phyloP scores from a whole-genome alignment of 1,284 basidiomycete genomes.

The Vanrija sp. region DNA sequence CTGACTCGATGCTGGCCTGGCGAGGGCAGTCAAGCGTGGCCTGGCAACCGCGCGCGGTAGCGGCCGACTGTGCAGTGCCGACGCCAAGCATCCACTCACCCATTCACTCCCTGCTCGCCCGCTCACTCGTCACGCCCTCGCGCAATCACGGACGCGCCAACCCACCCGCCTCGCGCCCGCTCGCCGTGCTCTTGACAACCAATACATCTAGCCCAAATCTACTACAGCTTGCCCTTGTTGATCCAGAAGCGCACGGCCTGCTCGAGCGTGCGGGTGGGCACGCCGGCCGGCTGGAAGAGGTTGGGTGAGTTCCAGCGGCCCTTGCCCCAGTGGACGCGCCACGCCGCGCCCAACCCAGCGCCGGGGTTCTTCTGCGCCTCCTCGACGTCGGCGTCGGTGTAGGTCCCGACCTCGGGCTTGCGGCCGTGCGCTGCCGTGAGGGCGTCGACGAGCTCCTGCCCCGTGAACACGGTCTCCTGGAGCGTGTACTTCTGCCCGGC shows the following conservation, averaged over 20 bases:
- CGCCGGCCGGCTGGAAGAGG: conserved; percentile 1
- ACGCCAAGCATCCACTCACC: too few relatives aligned
- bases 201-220: too few relatives aligned
- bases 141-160: too few relatives aligned
- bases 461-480: conserved; percentile 6
- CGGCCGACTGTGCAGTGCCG: too few relatives aligned
- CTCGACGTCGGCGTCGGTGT: conserved; percentile 1
- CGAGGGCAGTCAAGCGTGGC: too few relatives aligned
- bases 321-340: conserved; percentile 10
- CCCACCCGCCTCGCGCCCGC: too few relatives aligned
- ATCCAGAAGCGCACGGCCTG: conserved; percentile 1
- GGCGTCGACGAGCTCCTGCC: conserved; percentile 3
- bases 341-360: conserved; percentile 4
- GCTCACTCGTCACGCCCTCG: too few relatives aligned
- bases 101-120: too few relatives aligned
- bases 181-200: too few relatives aligned
- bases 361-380: neutral
- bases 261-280: neutral
- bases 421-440: conserved; percentile 3
- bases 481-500: conserved; percentile 4
- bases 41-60: too few relatives aligned
- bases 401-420: neutral
- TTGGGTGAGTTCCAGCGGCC: conserved; percentile 4
- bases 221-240: too few relatives aligned
- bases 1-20: too few relatives aligned